phyloP scores from a whole-genome alignment of 2,329 filamentous ascomycete species.

The Alternaria novae-zelandiae region DNA sequence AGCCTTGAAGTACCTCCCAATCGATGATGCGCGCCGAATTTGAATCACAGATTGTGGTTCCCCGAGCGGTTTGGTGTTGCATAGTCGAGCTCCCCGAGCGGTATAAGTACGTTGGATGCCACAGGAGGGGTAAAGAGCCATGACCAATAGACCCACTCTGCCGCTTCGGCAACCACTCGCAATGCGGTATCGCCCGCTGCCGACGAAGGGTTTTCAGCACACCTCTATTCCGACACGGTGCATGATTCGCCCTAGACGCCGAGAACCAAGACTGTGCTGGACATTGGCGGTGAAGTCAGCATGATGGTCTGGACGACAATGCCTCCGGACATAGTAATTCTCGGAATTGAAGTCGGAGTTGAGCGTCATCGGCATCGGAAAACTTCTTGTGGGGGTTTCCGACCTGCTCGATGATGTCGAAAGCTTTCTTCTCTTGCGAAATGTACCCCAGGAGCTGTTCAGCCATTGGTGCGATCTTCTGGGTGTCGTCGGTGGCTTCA shows the following conservation, averaged over 20 bases:
- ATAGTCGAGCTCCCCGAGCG: not conserved
- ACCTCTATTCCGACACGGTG: not conserved
- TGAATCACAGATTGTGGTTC: conserved; percentile 6
- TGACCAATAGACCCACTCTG: conserved; percentile 12
- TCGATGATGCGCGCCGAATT: conserved; percentile 9
- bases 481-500: conserved; percentile 15
- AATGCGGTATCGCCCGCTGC: conserved; percentile 31
- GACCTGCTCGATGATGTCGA: conserved; percentile 19
- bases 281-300: conserved; percentile 10
- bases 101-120: conserved; percentile 6
- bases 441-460: conserved; percentile 16
- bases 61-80: conserved; percentile 4
- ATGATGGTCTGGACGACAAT: not conserved
- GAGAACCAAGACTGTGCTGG: conserved; percentile 13
- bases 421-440: conserved; percentile 18
- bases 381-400: conserved; percentile 23
- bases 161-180: conserved; percentile 16
- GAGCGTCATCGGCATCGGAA: conserved; percentile 15
- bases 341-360: conserved; percentile 17
- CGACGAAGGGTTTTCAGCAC: conserved; percentile 12
- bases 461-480: conserved; percentile 12
- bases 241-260: conserved; percentile 22
- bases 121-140: conserved; percentile 5
- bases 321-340: conserved; percentile 17
- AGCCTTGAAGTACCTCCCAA: not conserved